Base-by-base conservation (phyloP, 176 grass and related monocot species). In the Rhynchospora breviuscula region DNA sequence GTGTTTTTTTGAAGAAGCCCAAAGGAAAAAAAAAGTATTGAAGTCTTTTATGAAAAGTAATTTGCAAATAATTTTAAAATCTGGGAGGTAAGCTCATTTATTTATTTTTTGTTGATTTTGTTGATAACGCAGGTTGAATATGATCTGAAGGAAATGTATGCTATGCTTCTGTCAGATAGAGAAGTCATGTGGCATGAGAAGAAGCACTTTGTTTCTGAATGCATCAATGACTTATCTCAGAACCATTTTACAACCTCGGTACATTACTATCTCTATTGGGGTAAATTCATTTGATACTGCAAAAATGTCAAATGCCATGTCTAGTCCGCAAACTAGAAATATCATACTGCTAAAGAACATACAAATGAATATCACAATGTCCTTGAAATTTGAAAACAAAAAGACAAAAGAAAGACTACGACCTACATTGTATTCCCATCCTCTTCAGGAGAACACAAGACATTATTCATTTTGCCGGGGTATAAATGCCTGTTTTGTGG, bases 171-270 rank as follows among this genome's bases (percentile, higher is more conserved):
- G 88, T 60, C 68, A 63, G 87, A 79, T 43, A 90, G 84, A 86
- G 88, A 94, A 91, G 51, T n/a, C 83, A 67, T 85, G 59, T 91
- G 92, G 92, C 26, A 81, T 83, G 80, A 88, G 82, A 91, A 90
- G 85, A 94, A 86, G 63, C 60, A 60, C 64, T 45, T 57, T 89
- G 83, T 82, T 91, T 94, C 77, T 83, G 85, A 86, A 61, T 90
- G 85, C 72, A 90, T 94, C 9, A 85, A 88, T 33, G 80, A 94
- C 58, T 67, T 94, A 57, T 88, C 84, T 89, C 80, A 65, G 44
- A 88, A 88, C 77, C 72, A 84, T 72, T 86, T 89, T 78, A 83
- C 85, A 12, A 82, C 62, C 59, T 88, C 57, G 90, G 92, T 94
- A 91, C 67, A 66, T 56, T 80, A 46, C n/a, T 13, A 31, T 76